Base-by-base conservation (phyloP, 2,329 filamentous ascomycete species). In the Blastomyces percursus region DNA sequence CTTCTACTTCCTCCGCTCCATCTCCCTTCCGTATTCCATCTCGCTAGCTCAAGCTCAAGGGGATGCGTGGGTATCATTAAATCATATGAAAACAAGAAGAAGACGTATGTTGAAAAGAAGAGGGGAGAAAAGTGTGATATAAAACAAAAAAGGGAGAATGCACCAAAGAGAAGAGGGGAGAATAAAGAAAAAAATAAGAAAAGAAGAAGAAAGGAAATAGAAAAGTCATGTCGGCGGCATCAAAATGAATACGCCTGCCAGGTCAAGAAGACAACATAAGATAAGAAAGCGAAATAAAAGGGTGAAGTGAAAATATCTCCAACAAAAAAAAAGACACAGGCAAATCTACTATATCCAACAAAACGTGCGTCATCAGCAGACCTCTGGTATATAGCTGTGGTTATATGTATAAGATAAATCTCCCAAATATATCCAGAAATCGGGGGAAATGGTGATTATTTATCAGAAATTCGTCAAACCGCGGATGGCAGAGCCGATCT, bases 31-130 rank as follows among this genome's bases (percentile, higher is more conserved):
- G 5, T 38, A 11, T 35, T 55, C n/a, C 52, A 38, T 38, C 52
- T 21, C 52, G 19, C 32, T 14, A 30, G 27, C 27, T 30, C 27
- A 30, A 35, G 32, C 32, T n/a, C 6, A 52, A 35, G 32, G 32
- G 44, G 30, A 61, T 44, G 38, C 56, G 38, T 44, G 48, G 50
- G 59, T 52, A 61, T 61, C 59, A 40, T 35, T 52, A 50, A 32
- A 60, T 50, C 46, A 48, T 32, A 27, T 6, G 11, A 52, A 60
- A 32, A 14, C 30, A 61, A 16, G 19, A 42, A 44, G 38, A 46
- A 61, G 32, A 35, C 1, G 6, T 35, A 35, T 35, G 32, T 35
- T 9, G 32, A 35, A 35, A 11, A 35, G 1, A 35, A 8, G 1
- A 6, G 32, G 32, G 24, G 24, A n/a, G 7, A 35, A 24, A 24